Evolutionary conservation across 495 filamentous ascomycete species (phyloP), one percentile per base, ranked within the genome.

Genomic region (Cladorrhinum samala): DNA sequence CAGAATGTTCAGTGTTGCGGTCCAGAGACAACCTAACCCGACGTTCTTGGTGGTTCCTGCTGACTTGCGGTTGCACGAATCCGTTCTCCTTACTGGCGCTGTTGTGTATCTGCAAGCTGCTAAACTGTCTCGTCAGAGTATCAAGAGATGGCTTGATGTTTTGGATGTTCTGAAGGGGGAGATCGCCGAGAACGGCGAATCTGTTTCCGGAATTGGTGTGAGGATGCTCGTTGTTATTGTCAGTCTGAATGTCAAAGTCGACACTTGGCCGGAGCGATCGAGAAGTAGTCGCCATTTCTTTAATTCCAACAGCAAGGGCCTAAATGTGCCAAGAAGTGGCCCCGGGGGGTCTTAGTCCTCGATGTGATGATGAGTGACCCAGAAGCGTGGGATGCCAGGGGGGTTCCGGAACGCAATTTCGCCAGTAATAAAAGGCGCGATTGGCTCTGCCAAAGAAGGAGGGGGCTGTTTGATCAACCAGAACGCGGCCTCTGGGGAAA

Each of bases 91-190:
- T 68, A 14, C 50, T 47, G 14, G 46, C 39, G 9, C 24, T 53
- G 46, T 52, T 53, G 46, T 54, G 27, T 41, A 70, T 62, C 42
- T 66, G 65, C 40, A 72, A 60, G 40, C 60, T 64, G 53, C 58
- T 51, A 7, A 73, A 56, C 9, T 62, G 54, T 9, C 49, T 45
- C 25, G 64, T 52, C 20, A 73, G 53, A 2, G 61, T 56, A 3
- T 72, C 71, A 39, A 71, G 27, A 16, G 42, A 50, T 25, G 21
- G 40, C 8, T 51, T 46, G 42, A 62, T 50, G 55, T 72, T 70
- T 48, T 67, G 66, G 17, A 70, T 57, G 21, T 60, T 63, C 52
- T 54, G 55, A 37, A 68, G 45, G 17, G 69, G 54, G 23, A 73
- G 59, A 25, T 70, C 66, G n/a, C 56, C 49, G 17, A 74, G 68